A percentile compares a stretch with the other conserved stretches of the same genome.
phyloP scores from a whole-genome alignment of 345 rosid genomes.

The Linum trigynum region DNA sequence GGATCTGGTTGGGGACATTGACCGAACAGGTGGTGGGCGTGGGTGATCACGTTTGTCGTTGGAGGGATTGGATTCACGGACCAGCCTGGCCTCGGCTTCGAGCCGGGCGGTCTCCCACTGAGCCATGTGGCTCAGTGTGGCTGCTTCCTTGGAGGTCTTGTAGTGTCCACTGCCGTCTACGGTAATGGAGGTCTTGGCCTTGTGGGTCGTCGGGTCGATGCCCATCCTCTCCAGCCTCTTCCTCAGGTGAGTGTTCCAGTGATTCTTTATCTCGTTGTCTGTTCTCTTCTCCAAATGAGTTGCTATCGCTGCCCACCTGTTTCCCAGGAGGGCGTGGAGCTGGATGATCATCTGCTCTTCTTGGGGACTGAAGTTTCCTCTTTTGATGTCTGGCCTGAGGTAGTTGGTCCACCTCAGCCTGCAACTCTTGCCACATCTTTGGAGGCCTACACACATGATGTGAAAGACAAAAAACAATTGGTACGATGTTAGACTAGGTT shows the following conservation, averaged over 20 bases:
- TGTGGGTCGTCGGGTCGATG: slow-evolving; percentile 2
- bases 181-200: not conserved
- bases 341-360: not conserved
- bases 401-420: not conserved
- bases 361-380: not conserved
- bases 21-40: not conserved
- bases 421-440: not conserved
- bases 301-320: slow-evolving; percentile 3
- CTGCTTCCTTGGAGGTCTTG: not conserved
- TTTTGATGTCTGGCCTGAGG: not conserved
- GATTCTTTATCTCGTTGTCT: slow-evolving; percentile 5
- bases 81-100: slow-evolving; percentile 1
- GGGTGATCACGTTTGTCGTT: no score
- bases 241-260: slow-evolving; percentile 3
- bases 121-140: not conserved
- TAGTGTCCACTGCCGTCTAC: not conserved
- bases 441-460: not conserved
- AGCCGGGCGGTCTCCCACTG: slow-evolving; percentile 2
- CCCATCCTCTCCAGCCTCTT: slow-evolving; percentile 1
- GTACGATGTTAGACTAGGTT: not conserved
- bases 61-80: not conserved
- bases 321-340: not conserved
- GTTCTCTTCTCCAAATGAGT: not conserved
- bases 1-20: not conserved
- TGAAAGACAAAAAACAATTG: no score